Percentiles rank a stretch among this genome's conserved stretches.
Evolutionary conservation across 208 protist species (phyloP).

Genomic region (Leishmania mexicana): DNA sequence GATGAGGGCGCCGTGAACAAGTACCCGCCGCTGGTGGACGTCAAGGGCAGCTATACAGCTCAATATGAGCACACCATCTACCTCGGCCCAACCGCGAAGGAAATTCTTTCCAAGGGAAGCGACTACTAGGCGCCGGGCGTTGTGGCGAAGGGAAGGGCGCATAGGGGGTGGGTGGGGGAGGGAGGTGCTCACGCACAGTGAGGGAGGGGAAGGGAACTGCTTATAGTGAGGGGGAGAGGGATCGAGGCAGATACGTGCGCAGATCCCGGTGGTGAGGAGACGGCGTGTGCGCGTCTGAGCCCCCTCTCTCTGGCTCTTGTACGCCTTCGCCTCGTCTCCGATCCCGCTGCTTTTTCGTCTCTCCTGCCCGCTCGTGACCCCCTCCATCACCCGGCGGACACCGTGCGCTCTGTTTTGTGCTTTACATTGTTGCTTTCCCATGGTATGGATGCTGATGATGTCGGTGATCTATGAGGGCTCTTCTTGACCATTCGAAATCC

Average conservation of each 20-base stretch:
- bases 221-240: background rate
- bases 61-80: constrained; percentile 98
- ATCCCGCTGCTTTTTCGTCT: no score
- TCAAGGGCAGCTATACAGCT: constrained; percentile 96
- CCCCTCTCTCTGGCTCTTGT: background rate
- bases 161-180: no score
- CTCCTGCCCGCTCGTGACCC: no score
- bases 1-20: constrained; percentile 92
- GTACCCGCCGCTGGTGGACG: constrained; percentile 97
- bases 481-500: no score
- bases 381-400: no score
- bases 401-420: no score
- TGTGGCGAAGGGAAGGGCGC: constrained; percentile 25
- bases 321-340: constrained; percentile 3
- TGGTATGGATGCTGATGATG: no score
- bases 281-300: background rate
- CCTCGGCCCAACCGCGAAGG: constrained; percentile 95
- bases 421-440: no score
- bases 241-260: background rate
- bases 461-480: no score
- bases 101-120: constrained; percentile 95
- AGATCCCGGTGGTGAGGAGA: background rate
- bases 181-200: background rate
- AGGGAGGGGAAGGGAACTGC: background rate
- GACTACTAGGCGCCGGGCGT: constrained; percentile 86